Base-by-base conservation (phyloP, 2,329 filamentous ascomycete genomes). In the Akanthomyces muscarius region DNA sequence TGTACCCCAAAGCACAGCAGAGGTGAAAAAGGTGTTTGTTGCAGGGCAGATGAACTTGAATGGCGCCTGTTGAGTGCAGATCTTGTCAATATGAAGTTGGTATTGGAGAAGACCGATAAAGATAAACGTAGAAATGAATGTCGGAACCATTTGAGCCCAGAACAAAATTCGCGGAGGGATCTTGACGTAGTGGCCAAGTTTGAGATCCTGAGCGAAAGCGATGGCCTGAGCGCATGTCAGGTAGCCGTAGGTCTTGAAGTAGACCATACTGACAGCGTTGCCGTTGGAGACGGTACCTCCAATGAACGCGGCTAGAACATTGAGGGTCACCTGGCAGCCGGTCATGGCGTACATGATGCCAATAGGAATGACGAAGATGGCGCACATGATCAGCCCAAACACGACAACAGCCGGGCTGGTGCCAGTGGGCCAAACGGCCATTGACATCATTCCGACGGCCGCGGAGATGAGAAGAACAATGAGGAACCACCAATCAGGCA, bases 401-500 rank as follows among this genome's bases (percentile, higher is more conserved):
- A 79, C 74, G 2, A 81, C 74, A 2, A 79, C 79, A 13, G 72
- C 74, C 23, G 76, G 67, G 38, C 73, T 68, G 36, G 80, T 81
- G 61, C 79, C 71, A 0, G 78, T 81, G 1, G 78, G 74, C 71
- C 74, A 80, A n/a, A 68, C 66, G 3, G 71, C 71, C 28, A 79
- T 70, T 10, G 70, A 73, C 1, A 70, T 68, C 45, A 76, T 71
- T 50, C 76, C 76, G n/a, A 76, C 59, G 14, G 69, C 67, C 30
- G 76, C 65, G 5, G 76, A 71, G 7, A 71, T 56, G 30, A 71
- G 61, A 18, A 75, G 70, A 6, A 69, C 67, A 8, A 72, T 63
- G 16, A 76, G 57, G 65, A 81, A 82, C 77, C 78, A 81, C 78
- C 78, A 81, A 53, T 81, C 78, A 0, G 80, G 78, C 0, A 79